phyloP scores from a whole-genome alignment of 345 rosid species.

The Psidium guajava region DNA sequence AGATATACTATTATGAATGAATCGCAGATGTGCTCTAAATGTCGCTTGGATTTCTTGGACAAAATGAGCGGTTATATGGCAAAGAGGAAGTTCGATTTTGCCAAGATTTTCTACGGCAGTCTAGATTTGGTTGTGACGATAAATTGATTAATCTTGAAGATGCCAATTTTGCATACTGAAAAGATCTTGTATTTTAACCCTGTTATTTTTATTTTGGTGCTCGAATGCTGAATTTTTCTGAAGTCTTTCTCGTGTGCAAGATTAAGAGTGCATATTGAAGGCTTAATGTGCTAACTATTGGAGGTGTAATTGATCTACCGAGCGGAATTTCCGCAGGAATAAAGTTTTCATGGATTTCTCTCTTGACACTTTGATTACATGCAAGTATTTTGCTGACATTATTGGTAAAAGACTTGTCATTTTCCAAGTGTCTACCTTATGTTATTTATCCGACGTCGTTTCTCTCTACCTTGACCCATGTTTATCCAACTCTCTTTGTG shows the following conservation, averaged over 20 bases:
- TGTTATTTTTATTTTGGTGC: not conserved
- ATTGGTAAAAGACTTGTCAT: not conserved
- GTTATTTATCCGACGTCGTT: not conserved
- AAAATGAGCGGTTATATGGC: not conserved
- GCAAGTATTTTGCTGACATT: not conserved
- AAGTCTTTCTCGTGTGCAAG: not conserved
- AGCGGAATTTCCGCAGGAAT: not conserved
- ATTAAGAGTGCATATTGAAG: not conserved
- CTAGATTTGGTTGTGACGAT: not conserved
- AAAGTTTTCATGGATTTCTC: not conserved
- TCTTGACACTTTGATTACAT: not conserved
- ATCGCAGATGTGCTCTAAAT: not conserved
- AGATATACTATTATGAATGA: not conserved
- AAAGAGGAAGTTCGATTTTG: not conserved
- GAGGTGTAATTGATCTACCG: not conserved
- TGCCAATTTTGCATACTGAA: not conserved
- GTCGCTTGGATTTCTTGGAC: not conserved
- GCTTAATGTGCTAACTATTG: not conserved
- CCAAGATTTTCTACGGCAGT: not conserved
- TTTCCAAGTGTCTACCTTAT: not conserved
- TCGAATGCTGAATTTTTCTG: not conserved
- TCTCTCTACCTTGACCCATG: not conserved
- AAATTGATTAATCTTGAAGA: not conserved
- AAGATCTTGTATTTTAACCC: not conserved
- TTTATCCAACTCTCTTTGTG: not conserved